Evolutionary conservation across 2,329 filamentous ascomycete species (phyloP), one percentile per base, ranked within the genome.

Genomic region (Didymella pinodella): DNA sequence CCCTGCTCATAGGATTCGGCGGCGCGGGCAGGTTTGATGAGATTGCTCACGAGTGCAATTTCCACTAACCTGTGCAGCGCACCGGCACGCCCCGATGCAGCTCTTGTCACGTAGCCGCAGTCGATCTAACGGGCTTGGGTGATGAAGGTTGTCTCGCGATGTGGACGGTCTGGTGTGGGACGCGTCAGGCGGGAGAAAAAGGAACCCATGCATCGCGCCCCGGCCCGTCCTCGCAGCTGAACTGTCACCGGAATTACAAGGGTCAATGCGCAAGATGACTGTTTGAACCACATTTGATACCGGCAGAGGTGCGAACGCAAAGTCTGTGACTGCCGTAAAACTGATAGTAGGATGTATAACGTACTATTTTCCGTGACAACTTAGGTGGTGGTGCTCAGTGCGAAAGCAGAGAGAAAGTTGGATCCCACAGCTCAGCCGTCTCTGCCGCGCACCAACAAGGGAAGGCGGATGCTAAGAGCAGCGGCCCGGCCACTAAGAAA

Each of bases 181-280:
- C 61, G 61, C 61, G 61, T 68, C 65, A 69, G 65, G 60, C 66
- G 68, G 67, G 61, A 62, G 57, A 52, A 64, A 64, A 62, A 64
- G 63, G 55, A 58, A 56, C 66, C 72, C 69, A 67, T 72, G 69
- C 68, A 56, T 54, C 59, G 69, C 70, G 71, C 68, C 65, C 68
- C 73, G 72, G 72, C 67, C 74, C 72, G 73, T 75, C 66, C 56
- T 59, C 56, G 56, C 56, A 59, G 72, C 72, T 68, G 68, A 61
- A 61, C 59, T 65, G 69, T 72, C 69, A 73, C 69, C 62, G 64
- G 65, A 63, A 66, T 48, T 56, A 64, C 66, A 61, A 61, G 69
- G 66, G 65, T 63, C 62, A 63, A 57, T 65, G 68, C 58, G 53
- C 49, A 46, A 48, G 66, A 65, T 54, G 40, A 54, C 47, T 59